Percentiles rank a stretch among this genome's conserved stretches.
These are phyloP conservation scores for Eimeria acervulina DNA, from an alignment of 169 alveolate species.

Conservation along the genomic window DNA sequence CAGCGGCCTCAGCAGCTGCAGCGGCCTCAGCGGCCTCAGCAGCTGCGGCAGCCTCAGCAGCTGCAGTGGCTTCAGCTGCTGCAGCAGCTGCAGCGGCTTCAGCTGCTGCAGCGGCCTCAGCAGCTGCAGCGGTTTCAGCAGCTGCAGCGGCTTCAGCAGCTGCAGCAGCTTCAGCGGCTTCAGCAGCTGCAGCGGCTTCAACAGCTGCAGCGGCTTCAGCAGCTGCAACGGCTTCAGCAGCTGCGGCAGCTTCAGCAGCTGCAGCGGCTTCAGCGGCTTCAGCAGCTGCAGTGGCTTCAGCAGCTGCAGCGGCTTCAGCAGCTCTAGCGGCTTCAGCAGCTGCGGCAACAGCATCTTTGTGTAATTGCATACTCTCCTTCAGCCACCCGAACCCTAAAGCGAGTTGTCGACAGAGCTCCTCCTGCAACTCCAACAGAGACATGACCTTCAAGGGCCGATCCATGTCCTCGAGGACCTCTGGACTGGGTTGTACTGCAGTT, in stretches of 20 bases:
- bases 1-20: neutral
- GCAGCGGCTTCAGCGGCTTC: neutral
- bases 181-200: neutral
- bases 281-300: neutral
- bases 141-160: neutral
- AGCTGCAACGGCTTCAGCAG: neutral
- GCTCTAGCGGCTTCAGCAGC: neutral
- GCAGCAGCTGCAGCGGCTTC: neutral
- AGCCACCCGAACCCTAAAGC: neutral
- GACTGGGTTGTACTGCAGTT: neutral
- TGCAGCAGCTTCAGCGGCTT: neutral
- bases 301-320: neutral
- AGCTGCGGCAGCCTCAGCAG: neutral
- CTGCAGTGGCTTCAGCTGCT: neutral
- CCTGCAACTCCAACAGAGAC: neutral
- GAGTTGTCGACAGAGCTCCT: neutral
- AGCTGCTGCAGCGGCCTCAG: neutral
- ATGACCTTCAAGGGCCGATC: neutral
- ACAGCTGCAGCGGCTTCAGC: neutral
- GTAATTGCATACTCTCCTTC: neutral
- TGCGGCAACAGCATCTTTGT: neutral
- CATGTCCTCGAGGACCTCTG: neutral
- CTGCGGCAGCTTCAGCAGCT: neutral
- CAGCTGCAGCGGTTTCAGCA: no score
- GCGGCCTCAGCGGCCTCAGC: neutral